Conservation (phyloP, 169 alveolate genomes). For the Plasmodium inui region DNA sequence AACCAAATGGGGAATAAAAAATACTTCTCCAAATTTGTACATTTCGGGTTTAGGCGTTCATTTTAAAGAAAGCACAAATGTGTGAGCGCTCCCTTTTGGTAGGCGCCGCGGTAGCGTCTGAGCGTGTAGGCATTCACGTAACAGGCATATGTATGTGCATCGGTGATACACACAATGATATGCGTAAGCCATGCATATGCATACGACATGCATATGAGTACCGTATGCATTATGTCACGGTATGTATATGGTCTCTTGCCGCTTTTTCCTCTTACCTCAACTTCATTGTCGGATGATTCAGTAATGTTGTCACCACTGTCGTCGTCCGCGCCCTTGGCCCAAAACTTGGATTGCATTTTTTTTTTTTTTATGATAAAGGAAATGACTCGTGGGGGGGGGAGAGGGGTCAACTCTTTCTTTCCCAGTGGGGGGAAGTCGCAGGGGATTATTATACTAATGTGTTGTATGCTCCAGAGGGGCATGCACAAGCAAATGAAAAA, state of each 20-base stretch:
- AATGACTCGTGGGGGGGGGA: background rate
- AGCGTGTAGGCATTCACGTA: background rate
- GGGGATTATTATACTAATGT: background rate
- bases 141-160: background rate
- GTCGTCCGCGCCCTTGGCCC: conserved; percentile 88
- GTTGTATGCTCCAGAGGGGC: background rate
- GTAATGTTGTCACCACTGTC: conserved; percentile 71
- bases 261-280: conserved; percentile 26
- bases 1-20: background rate
- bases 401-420: background rate
- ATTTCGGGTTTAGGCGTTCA: background rate
- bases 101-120: background rate
- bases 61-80: background rate
- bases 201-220: background rate
- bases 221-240: background rate
- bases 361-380: background rate
- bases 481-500: background rate
- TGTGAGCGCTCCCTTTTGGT: background rate
- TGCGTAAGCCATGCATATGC: background rate
- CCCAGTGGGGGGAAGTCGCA: background rate
- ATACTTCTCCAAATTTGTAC: background rate
- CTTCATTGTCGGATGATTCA: conserved; percentile 72
- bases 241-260: background rate
- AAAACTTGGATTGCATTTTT: conserved; percentile 88
- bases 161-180: background rate